Evolutionary conservation across 345 rosid species (phyloP).

Genomic region (Nephelium lappaceum): DNA sequence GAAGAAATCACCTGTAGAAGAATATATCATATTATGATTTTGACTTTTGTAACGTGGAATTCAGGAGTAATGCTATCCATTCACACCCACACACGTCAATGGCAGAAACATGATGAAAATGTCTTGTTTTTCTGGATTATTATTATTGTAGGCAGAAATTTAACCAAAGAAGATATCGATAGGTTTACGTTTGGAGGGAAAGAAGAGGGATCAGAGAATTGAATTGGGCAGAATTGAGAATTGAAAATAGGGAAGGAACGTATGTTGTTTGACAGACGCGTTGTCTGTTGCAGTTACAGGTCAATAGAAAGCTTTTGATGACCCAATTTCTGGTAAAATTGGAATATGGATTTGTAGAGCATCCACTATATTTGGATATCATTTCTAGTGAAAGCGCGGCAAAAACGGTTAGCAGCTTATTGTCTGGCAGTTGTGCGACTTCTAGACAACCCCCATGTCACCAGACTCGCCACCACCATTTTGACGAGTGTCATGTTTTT

Average conservation of each 20-base stretch:
- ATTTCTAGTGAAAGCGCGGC: conserved; percentile 7
- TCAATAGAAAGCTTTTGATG: conserved; percentile 11
- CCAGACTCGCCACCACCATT: not conserved
- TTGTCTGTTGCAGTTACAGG: conserved; percentile 1
- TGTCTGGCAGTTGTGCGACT: not conserved
- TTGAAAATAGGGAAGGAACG: not conserved
- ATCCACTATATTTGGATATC: conserved; percentile 4
- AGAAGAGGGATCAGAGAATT: not conserved
- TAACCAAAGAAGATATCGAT: not conserved
- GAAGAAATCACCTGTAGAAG: not conserved
- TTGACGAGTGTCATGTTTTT: too few species aligned
- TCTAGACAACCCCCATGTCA: not conserved
- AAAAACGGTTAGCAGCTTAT: not conserved
- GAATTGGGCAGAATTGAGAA: not conserved
- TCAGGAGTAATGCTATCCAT: not conserved
- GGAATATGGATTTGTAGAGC: not conserved
- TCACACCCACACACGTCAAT: not conserved
- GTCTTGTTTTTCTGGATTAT: not conserved
- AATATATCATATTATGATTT: not conserved
- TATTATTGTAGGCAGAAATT: not conserved
- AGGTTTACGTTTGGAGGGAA: not conserved
- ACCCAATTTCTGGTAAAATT: conserved; percentile 1
- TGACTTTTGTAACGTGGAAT: not conserved
- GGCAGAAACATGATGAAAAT: not conserved
- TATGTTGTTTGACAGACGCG: not conserved